Evolutionary conservation across 441 rosid species (phyloP), one percentile per base, ranked within the genome.

Genomic region (Isatis lusitanica): DNA sequence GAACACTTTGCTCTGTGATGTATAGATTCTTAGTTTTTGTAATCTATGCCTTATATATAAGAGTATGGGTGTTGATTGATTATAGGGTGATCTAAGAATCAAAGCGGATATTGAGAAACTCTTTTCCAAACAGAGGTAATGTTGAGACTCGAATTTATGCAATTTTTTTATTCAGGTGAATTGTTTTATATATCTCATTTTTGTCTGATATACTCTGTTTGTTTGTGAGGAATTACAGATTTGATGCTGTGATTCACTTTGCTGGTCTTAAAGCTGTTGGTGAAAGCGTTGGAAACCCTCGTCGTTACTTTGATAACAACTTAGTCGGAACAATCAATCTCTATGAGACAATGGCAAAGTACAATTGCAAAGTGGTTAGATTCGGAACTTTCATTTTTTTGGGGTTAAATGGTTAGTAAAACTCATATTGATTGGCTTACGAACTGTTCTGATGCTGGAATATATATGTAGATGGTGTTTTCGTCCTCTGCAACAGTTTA

Each of bases 401-500:
- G 10, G 12, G 4, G 24, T 46, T 24, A 2, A 21, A 42, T 59
- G 28, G 35, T 44, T 26, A 38, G 38, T 13, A 21, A 15, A 16
- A 13, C 38, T 66, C 15, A 26, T 13, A 15, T 18, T 50, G 47
- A 13, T 66, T 6, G 10, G 3, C 35, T 66, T 66, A 51, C 64
- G 24, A 44, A 0, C 6, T 36, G 26, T 30, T 67, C 9, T 75
- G 50, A 36, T 46, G 16, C 10, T 68, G 1, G 13, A 31, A 42
- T 7, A 0, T 55, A 12, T 44, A 63, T 26, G 16, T 58, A 88
- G 92, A 78, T 88, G 85, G 93, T 86, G 53, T 90, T 90, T 71
- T 90, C 96, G 21, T 90, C 96, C 38, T 90, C 96, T 18, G 88
- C 96, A 38, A 90, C 96, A 38, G 90, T 88, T 26, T 90, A 86